phyloP scores from a whole-genome alignment of 805 yeast species.

The Candida piceae region DNA sequence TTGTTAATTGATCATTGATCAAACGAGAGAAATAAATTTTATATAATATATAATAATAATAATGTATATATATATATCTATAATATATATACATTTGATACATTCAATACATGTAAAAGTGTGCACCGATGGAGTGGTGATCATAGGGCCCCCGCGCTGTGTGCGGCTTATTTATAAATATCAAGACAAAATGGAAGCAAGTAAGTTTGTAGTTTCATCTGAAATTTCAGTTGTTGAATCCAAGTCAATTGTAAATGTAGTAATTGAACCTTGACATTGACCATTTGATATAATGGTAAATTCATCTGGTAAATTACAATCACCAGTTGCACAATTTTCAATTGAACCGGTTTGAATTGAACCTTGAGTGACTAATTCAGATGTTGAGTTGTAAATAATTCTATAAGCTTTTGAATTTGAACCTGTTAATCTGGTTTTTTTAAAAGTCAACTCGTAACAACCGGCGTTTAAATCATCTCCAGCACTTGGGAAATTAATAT shows the following conservation, averaged over 20 bases:
- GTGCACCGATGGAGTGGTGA: no score
- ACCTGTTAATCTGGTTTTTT: constrained; percentile 44
- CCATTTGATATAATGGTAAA: constrained; percentile 25
- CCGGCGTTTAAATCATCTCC: constrained; percentile 32
- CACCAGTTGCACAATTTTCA: constrained; percentile 36
- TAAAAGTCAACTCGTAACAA: constrained; percentile 40
- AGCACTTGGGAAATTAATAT: constrained; percentile 45
- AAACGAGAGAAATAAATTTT: no score
- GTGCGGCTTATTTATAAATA: no score
- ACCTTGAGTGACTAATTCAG: no score
- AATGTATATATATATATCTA: no score
- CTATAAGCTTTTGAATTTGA: constrained; percentile 28
- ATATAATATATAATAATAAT: no score
- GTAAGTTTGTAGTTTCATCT: neutral
- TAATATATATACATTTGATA: no score
- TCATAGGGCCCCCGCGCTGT: no score
- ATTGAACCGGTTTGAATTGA: no score
- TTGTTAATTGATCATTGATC: no score
- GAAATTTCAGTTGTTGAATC: constrained; percentile 27
- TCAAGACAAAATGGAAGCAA: neutral
- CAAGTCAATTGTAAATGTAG: constrained; percentile 45
- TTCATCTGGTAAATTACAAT: constrained; percentile 41
- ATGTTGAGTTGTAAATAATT: constrained; percentile 35
- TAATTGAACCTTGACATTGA: constrained; percentile 39
- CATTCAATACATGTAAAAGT: no score